Base-by-base conservation (phyloP, 306 rosid genomes). In the Aeschynomene evenia region DNA sequence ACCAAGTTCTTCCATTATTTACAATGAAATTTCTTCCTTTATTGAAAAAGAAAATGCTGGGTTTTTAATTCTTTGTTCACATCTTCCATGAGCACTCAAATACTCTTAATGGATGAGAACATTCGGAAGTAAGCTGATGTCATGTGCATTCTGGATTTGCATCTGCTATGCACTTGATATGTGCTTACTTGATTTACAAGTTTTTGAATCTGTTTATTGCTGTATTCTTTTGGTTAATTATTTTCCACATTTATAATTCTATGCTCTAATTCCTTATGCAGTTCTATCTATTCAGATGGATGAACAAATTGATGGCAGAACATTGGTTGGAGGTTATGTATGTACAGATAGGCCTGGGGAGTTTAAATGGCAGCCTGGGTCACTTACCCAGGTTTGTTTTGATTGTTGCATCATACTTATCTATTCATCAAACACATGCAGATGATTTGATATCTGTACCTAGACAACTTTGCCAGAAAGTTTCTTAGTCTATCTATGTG, bases 331-430 rank as follows among this genome's bases (percentile, higher is more conserved):
- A 73, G 80, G 91, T 69, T 88, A 88, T 50, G 94, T 88, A 9
- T 83, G 97, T 79, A 77, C 98, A 12, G 96, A 93, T 71, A 84
- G 72, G 71, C 96, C 97, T 19, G 98, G 98, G 63, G 96, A 93
- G 62, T 93, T 90, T 75, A 80, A 85, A 81, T 93, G 98, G 98
- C 98, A 93, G 81, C 98, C 93, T 14, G 97, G 98, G 49, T 88
- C 97, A 19, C 97, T 93, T 77, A 86, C 94, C 19, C 98, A 93
- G 96, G 98, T 93, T 74, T 65, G 79, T 77, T 72, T 63, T 26
- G 45, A 45, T 34, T 68, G 6, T 40, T 58, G 15, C 59, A n/a
- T n/a, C n/a, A n/a, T 46, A 28, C 72, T 29, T 60, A 55, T 82
- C 68, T 59, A 58, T 26, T 64, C 51, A 5, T 23, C 19, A 9